Evolutionary conservation across 2,329 filamentous ascomycete genomes (phyloP).

Genomic region (Ascochyta viciae-villosae): DNA sequence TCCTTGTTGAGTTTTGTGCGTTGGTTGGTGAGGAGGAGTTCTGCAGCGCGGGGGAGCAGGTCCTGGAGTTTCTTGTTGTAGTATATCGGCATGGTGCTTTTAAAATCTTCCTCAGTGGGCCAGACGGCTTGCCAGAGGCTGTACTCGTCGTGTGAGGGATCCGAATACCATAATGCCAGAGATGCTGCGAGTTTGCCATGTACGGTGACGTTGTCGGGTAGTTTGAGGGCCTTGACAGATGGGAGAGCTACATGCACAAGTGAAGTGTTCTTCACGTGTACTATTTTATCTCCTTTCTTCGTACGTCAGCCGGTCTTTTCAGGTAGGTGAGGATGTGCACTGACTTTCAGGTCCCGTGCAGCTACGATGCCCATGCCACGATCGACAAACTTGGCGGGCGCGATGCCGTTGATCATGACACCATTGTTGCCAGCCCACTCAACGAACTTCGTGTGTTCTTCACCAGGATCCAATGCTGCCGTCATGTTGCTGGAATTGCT

Average conservation of each 20-base stretch:
- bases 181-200: conserved; percentile 78
- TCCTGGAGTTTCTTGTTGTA: conserved; percentile 56
- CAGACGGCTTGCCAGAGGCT: conserved; percentile 71
- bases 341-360: conserved; percentile 69
- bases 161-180: conserved; percentile 59
- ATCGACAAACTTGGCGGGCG: conserved; percentile 70
- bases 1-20: conserved; percentile 59
- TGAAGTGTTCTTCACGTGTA: conserved; percentile 68
- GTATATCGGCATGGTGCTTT: conserved; percentile 62
- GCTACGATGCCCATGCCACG: conserved; percentile 82
- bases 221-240: conserved; percentile 56
- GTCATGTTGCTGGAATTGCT: conserved; percentile 30
- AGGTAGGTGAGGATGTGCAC: conserved; percentile 10
- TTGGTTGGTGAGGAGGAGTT: conserved; percentile 62
- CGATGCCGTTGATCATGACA: conserved; percentile 71
- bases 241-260: conserved; percentile 70
- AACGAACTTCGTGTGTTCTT: conserved; percentile 64
- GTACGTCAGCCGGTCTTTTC: conserved; percentile 24
- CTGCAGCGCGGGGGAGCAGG: conserved; percentile 48
- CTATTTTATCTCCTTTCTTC: conserved; percentile 66
- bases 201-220: conserved; percentile 64
- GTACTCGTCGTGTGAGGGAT: conserved; percentile 53
- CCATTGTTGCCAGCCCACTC: conserved; percentile 72
- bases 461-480: conserved; percentile 42
- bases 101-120: conserved; percentile 68